Evolutionary conservation across 305 asterid genomes (phyloP).

Genomic region (Rubia balearica): DNA sequence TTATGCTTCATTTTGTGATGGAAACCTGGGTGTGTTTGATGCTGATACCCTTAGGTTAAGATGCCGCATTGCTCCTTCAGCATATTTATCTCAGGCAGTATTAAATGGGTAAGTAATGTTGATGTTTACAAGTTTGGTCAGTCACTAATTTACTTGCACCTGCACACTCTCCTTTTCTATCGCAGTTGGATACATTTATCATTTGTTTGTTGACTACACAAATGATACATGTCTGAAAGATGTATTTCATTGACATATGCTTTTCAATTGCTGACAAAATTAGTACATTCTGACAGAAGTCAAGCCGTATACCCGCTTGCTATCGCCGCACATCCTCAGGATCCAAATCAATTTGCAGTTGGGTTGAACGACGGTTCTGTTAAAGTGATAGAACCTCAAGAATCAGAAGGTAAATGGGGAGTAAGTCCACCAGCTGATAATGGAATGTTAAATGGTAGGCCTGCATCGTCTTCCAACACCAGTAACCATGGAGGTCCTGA

Average conservation of each 20-base stretch:
- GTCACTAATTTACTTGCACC: background rate
- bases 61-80: constrained; percentile 77
- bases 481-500: constrained; percentile 63
- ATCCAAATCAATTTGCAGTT: constrained; percentile 75
- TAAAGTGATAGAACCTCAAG: constrained; percentile 87
- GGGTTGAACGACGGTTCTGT: constrained; percentile 86
- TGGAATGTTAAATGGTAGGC: constrained; percentile 52
- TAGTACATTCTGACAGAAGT: constrained; percentile 38
- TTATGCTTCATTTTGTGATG: constrained; percentile 79
- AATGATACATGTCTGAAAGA: no score
- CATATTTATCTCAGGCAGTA: constrained; percentile 61
- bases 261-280: constrained; percentile 1
- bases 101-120: constrained; percentile 56
- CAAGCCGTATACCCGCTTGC: constrained; percentile 63
- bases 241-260: background rate
- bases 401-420: constrained; percentile 84
- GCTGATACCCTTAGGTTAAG: constrained; percentile 81
- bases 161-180: background rate
- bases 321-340: constrained; percentile 87
- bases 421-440: constrained; percentile 68
- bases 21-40: constrained; percentile 76
- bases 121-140: background rate
- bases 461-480: constrained; percentile 62
- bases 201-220: no score
- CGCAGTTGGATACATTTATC: no score